Evolutionary conservation across 192 early-diverging fungal species (phyloP).

Genomic region (Allomyces macrogynus): DNA sequence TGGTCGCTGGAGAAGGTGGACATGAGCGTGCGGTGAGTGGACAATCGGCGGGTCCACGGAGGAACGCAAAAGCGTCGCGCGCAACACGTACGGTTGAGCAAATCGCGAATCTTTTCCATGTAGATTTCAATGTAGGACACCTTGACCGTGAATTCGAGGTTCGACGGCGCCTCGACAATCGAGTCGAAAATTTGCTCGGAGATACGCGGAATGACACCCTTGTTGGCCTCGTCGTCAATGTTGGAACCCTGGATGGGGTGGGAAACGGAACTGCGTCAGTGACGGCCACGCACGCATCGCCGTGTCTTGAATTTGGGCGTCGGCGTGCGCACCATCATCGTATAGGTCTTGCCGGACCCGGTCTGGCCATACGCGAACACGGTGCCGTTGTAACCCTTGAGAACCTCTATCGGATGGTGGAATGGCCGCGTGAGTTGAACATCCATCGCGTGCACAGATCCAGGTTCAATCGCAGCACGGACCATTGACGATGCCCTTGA

Average conservation of each 20-base stretch:
- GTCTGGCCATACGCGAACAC: slow-evolving; percentile 99
- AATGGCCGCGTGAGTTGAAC: too few species aligned
- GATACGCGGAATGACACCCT: slow-evolving; percentile 93
- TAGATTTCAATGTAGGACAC: slow-evolving; percentile 99
- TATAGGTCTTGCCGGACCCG: slow-evolving; percentile 88
- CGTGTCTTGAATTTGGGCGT: too few species aligned
- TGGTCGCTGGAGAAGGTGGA: slow-evolving; percentile 25
- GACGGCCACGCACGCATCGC: too few species aligned
- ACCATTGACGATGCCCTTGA: slow-evolving; percentile 82
- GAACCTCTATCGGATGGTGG: slow-evolving; percentile 41
- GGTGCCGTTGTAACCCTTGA: slow-evolving; percentile 94
- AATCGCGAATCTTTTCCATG: slow-evolving; percentile 96
- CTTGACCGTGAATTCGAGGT: slow-evolving; percentile 93
- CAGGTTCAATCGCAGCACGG: slow-evolving; percentile 8
- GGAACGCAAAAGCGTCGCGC: too few species aligned
- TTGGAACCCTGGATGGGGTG: slow-evolving; percentile 53
- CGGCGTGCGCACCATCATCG: slow-evolving; percentile 55
- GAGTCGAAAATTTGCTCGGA: slow-evolving; percentile 84
- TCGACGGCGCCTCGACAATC: slow-evolving; percentile 75
- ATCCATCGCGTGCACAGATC: too few species aligned
- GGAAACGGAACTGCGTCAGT: too few species aligned
- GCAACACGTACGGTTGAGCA: slow-evolving; percentile 68
- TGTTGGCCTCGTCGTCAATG: slow-evolving; percentile 72
- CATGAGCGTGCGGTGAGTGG: too few species aligned
- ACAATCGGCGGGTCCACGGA: too few species aligned